Evolutionary conservation across 2,329 filamentous ascomycete species (phyloP), one percentile per base, ranked within the genome.

Genomic region (Colletotrichum melonis): DNA sequence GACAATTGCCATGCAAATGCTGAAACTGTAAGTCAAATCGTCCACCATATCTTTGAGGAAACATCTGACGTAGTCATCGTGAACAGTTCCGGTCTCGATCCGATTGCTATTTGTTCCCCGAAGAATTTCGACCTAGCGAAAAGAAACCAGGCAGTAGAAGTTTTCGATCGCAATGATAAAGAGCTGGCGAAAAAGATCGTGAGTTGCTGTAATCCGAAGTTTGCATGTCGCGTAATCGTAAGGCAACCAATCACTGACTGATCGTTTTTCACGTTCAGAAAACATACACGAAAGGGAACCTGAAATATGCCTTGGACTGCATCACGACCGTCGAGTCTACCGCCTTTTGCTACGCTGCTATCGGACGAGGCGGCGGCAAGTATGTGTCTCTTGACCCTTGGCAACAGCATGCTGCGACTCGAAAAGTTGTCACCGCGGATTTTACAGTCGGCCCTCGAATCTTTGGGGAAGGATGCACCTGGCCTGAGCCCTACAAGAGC

Each of bases 81-180:
- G 16, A 16, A 19, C 6, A 42, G 38, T 2, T 42, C 38, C 38
- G 38, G 0, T 0, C 78, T 82, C 14, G 78, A 71, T 0, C 81
- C 84, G 2, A 75, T 83, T 9, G 81, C 82, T 24, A 83, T 81
- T 5, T 83, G 81, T 73, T 82, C 81, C 22, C 77, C 79, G 1
- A 75, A 72, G 2, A 77, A 83, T 71, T 77, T 77, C 42, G 78
- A 81, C 2, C 75, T 81, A 4, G 80, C 81, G 30, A 78, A 77
- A 16, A 78, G 76, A 1, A 71, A 79, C 5, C 82, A 82, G 14
- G 83, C 82, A 8, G 75, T 75, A 2, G 73, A 82, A 56, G 81
- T 77, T 62, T 84, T 88, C 75, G 86, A 89, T 77, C 86, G 84
- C 59, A 81, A 87, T 72, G 85, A 87, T 67, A n/a, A 24, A 9